phyloP scores from a whole-genome alignment of 371 early-diverging fungal genomes.

The Mucor circinelloides region DNA sequence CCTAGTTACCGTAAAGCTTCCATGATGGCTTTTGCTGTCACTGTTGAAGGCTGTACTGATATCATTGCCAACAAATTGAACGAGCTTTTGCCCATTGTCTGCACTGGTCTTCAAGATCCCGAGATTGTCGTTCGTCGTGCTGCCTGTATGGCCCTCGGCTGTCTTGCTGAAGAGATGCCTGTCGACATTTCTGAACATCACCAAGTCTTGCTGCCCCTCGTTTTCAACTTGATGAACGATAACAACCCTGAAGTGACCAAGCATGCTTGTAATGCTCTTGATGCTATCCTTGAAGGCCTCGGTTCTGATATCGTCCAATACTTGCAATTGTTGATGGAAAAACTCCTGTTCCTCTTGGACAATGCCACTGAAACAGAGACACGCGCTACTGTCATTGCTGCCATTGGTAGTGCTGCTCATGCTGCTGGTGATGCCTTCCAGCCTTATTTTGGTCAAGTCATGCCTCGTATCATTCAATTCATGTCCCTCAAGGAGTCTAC shows the following conservation, averaged over 20 bases:
- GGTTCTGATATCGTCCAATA: slow-evolving; percentile 75
- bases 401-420: slow-evolving; percentile 87
- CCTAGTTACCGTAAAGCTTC: slow-evolving; percentile 78
- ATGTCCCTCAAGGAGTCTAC: slow-evolving; percentile 68
- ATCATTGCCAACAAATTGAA: slow-evolving; percentile 68
- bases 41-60: slow-evolving; percentile 87
- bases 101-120: slow-evolving; percentile 77
- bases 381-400: slow-evolving; percentile 75
- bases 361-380: slow-evolving; percentile 58
- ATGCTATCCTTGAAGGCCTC: slow-evolving; percentile 79
- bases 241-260: slow-evolving; percentile 66
- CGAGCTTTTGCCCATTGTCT: slow-evolving; percentile 73
- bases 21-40: slow-evolving; percentile 82
- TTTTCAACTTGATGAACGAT: slow-evolving; percentile 80
- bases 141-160: slow-evolving; percentile 83
- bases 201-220: slow-evolving; percentile 74
- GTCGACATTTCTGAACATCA: slow-evolving; percentile 78
- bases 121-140: slow-evolving; percentile 78
- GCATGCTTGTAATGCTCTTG: slow-evolving; percentile 80
- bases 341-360: slow-evolving; percentile 71
- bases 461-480: slow-evolving; percentile 65
- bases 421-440: slow-evolving; percentile 70
- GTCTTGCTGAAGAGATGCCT: slow-evolving; percentile 79
- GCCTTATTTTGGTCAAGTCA: slow-evolving; percentile 78
- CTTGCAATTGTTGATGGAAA: slow-evolving; percentile 77